Evolutionary conservation across 352 stramenopile species (phyloP), one percentile per base, ranked within the genome.

Genomic region (Pythium guiyangense): DNA sequence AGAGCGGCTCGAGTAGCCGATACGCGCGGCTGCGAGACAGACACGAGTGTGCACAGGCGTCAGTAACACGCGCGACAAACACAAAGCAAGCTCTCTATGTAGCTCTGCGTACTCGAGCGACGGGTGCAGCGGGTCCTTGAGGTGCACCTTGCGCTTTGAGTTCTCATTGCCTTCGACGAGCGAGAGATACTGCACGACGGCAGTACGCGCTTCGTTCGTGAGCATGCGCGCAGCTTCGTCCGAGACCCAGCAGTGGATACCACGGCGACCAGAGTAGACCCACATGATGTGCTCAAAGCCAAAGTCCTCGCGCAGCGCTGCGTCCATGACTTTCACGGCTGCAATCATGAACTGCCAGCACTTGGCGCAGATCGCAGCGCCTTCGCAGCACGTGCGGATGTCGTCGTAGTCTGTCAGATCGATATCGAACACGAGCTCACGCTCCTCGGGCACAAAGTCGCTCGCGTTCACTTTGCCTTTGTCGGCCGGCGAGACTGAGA

Each of bases 381-480:
- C 91, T 27, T 84, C 74, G 67, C 93, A 98, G 78, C 97, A 99
- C 43, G 94, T 98, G 31, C 97, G 90, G 46, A 99, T 96, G 64
- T 98, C 94, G 71, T 99, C 97, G 87, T 99, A 99, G 77, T 99
- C 97, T 1, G 96, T 99, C 11, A 99, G 74, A 96, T 99, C 97
- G 66, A 99, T 98, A 96, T 99, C 97, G 68, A 99, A 99, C 31
- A 99, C 97, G 17, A 99, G 86, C 71, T 99, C 97, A 26, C 97
- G 86, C 64, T 99, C 86, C 20, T 97, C 81, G 0, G 97, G 88
- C 27, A 84, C 67, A 63, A 99, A 99, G 49, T 94, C 74, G 17
- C 68, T 74, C 17, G 78, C 69, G 43, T 85, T 92, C 20, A 96
- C 83, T 42, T 96, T 96, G 69, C 81, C 83, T 39, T 96, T 94